Evolutionary conservation across 2,329 filamentous ascomycete species (phyloP), one percentile per base, ranked within the genome.

Genomic region (Penicillium brasilianum): DNA sequence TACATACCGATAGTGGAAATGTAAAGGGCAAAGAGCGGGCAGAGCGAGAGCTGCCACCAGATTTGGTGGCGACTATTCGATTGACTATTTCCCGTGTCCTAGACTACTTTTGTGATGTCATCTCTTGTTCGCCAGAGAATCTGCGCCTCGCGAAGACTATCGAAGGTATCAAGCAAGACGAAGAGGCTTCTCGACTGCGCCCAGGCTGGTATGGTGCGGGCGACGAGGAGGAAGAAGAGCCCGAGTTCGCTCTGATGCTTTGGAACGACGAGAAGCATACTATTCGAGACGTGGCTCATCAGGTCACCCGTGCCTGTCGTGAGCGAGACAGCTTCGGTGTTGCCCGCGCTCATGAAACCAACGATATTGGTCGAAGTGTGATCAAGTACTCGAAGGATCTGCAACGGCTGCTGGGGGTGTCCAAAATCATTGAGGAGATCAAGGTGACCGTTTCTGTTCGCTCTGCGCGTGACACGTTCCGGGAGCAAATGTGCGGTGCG

Each of bases 221-320:
- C 1, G 87, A 91, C 69, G 81, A 86, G 39, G 74, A 78, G 7
- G 86, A 89, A 58, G 82, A 86, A 2, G 84, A 89, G 25, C 86
- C 86, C 13, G 92, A 97, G 69, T 99, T 90, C 76, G 90, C 91
- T 5, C 81, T 99, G 48, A 82, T 97, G 16, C 82, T 99, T 5
- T 99, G 95, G 95, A 99, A 99, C 70, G 95, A 99, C 66, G 95
- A 99, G 79, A 99, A 99, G 77, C 95, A 99, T 75, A 99, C 95
- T 0, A 89, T 98, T 46, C 87, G 88, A 50, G 95, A 99, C 74
- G 94, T 99, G 6, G 85, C 89, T 67, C 88, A 96, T 59, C 94
- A 98, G 75, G 92, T 99, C 22, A 90, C 92, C 3, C 87, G 94
- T 66, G 95, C 95, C 53, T 99, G 95, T 80, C 87, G 86, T 62